A percentile compares a stretch with the other conserved stretches of the same genome.
These are phyloP conservation scores for Monilinia vaccinii-corymbosi DNA, from an alignment of 2,329 filamentous ascomycete species.

Conservation along the genomic window DNA sequence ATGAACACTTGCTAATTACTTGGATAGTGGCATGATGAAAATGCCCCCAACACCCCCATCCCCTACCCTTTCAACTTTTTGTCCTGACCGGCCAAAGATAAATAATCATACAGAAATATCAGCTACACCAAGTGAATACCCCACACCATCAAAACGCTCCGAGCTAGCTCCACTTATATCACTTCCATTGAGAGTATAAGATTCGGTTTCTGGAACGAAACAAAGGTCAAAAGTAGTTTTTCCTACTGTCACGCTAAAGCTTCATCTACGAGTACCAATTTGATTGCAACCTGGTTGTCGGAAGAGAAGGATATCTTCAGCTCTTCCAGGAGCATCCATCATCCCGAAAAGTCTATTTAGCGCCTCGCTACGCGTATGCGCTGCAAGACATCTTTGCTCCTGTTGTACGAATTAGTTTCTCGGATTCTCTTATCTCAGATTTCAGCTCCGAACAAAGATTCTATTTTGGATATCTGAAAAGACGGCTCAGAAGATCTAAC, in stretches of 20 bases:
- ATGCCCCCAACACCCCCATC: slow-evolving; percentile 2
- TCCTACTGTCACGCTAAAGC: neutral
- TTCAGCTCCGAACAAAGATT: slow-evolving; percentile 1
- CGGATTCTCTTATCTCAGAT: slow-evolving; percentile 1
- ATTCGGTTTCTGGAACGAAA: neutral
- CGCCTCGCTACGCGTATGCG: neutral
- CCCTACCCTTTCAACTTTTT: neutral
- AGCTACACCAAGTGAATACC: slow-evolving; percentile 1
- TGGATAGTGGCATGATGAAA: slow-evolving; percentile 8
- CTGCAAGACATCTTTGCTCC: neutral
- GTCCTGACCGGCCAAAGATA: neutral
- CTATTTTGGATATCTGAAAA: neutral
- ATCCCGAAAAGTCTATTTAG: neutral
- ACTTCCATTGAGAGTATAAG: slow-evolving; percentile 6
- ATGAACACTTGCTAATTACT: neutral
- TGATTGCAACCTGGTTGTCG: neutral
- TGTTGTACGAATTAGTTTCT: neutral
- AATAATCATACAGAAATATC: slow-evolving; percentile 4
- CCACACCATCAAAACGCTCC: neutral
- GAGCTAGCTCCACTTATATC: neutral
- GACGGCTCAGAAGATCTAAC: neutral
- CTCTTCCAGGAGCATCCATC: neutral
- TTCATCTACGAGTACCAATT: neutral
- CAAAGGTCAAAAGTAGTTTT: neutral
- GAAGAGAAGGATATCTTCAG: neutral